Evolutionary conservation across 1,284 basidiomycete genomes (phyloP).

Genomic region (Moesziomyces aphidis): DNA sequence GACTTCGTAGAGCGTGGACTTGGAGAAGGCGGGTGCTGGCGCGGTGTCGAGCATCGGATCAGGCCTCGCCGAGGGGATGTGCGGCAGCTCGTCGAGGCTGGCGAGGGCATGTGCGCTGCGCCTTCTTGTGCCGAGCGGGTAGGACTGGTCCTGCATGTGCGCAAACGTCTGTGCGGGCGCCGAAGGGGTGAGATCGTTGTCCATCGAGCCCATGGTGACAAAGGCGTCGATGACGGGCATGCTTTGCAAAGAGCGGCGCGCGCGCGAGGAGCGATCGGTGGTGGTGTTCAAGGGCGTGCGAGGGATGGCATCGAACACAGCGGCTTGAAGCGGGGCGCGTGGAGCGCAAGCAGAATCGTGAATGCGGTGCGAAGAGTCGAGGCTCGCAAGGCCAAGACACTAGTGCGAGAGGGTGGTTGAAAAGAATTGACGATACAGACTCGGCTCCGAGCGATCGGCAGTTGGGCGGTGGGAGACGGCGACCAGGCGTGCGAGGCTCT

Average conservation of each 20-base stretch:
- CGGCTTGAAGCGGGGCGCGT: too few species aligned
- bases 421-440: too few species aligned
- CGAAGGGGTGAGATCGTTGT: constrained; percentile 41
- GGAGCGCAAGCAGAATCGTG: too few species aligned
- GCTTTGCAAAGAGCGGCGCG: neutral
- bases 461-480: too few species aligned
- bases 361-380: too few species aligned
- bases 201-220: constrained; percentile 13
- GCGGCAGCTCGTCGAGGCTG: neutral
- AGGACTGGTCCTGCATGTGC: constrained; percentile 29
- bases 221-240: constrained; percentile 2
- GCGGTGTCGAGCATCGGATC: constrained; percentile 11
- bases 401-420: too few species aligned
- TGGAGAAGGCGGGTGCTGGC: constrained; percentile 32
- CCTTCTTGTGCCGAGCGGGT: constrained; percentile 17
- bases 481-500: too few species aligned
- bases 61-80: constrained; percentile 7
- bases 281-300: neutral
- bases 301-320: too few species aligned
- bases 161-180: constrained; percentile 36
- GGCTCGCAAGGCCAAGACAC: too few species aligned
- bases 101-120: constrained; percentile 2
- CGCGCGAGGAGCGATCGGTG: neutral
- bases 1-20: constrained; percentile 33
- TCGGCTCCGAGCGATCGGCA: too few species aligned